Evolutionary conservation across 306 rosid genomes (phyloP).

Genomic region (Purshia tridentata): DNA sequence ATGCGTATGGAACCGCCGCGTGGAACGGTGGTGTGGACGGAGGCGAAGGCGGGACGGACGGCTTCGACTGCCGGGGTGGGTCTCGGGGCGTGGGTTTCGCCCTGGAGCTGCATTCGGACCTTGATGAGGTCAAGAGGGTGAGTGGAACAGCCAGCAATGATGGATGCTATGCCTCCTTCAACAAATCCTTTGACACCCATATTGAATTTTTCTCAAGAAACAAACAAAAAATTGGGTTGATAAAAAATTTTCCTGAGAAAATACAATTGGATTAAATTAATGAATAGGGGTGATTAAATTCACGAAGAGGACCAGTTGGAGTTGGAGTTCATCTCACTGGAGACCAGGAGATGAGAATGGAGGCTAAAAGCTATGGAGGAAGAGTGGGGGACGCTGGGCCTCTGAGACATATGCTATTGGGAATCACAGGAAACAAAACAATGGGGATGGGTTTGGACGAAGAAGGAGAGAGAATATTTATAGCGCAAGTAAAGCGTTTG

Average conservation of each 20-base stretch:
- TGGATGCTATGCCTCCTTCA: conserved; percentile 77
- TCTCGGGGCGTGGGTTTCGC: conserved; percentile 40
- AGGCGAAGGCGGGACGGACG: conserved; percentile 47
- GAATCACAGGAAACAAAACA: not conserved
- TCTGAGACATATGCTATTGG: conserved; percentile 69
- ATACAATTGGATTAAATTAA: no score
- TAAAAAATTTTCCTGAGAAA: no score
- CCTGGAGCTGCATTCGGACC: conserved; percentile 90
- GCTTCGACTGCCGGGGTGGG: conserved; percentile 29
- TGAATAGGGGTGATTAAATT: no score
- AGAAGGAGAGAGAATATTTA: conserved; percentile 14
- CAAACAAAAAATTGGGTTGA: not conserved
- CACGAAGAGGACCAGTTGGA: conserved; percentile 46
- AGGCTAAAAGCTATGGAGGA: conserved; percentile 65
- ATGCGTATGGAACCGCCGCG: conserved; percentile 14
- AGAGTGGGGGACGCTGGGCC: conserved; percentile 62
- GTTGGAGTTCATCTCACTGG: conserved; percentile 75
- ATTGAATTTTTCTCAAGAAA: conserved; percentile 14
- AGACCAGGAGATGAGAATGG: conserved; percentile 84
- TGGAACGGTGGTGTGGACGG: conserved; percentile 32
- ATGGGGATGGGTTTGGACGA: not conserved
- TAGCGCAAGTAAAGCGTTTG: not conserved
- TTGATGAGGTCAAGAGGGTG: conserved; percentile 70
- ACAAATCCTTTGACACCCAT: conserved; percentile 71
- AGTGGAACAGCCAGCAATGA: conserved; percentile 69